Percentiles rank a stretch among this genome's conserved stretches.
Evolutionary conservation across 2,329 filamentous ascomycete species (phyloP).

Genomic region (Trichophyton verrucosum): DNA sequence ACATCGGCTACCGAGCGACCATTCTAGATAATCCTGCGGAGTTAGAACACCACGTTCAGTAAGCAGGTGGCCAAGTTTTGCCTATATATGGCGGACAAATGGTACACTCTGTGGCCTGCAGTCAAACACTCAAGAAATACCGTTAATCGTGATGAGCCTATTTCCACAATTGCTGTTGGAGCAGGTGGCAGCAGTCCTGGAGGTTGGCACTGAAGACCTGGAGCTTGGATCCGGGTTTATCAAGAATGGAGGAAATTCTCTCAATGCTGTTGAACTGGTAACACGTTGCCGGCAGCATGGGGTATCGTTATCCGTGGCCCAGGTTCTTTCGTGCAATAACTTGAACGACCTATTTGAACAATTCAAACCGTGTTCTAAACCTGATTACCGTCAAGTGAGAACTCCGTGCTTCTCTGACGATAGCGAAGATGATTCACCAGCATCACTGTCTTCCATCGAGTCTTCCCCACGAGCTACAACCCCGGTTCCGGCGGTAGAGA

Average conservation of each 20-base stretch:
- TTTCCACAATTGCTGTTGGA: not conserved
- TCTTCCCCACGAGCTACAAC: not conserved
- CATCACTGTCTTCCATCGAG: not conserved
- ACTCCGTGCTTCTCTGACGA: not conserved
- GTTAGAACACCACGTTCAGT: not conserved
- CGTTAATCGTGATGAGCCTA: not conserved
- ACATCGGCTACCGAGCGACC: not conserved
- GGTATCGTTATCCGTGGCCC: not conserved
- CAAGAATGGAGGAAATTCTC: not conserved
- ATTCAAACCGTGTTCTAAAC: not conserved
- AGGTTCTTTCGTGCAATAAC: not conserved
- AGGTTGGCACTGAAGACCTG: not conserved
- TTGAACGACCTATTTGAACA: not conserved
- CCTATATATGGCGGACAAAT: not conserved
- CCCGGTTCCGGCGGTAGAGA: not conserved
- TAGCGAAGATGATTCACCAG: not conserved
- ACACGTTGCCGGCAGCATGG: not conserved
- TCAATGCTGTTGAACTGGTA: not conserved
- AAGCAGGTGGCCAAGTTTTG: not conserved
- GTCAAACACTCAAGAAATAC: not conserved
- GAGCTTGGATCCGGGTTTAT: not conserved
- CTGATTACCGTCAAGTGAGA: not conserved
- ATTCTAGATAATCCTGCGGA: not conserved
- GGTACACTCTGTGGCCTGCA: not conserved
- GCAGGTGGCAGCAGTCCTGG: not conserved